Evolutionary conservation across 2,329 filamentous ascomycete genomes (phyloP).

Genomic region (Trichophyton mentagrophytes): DNA sequence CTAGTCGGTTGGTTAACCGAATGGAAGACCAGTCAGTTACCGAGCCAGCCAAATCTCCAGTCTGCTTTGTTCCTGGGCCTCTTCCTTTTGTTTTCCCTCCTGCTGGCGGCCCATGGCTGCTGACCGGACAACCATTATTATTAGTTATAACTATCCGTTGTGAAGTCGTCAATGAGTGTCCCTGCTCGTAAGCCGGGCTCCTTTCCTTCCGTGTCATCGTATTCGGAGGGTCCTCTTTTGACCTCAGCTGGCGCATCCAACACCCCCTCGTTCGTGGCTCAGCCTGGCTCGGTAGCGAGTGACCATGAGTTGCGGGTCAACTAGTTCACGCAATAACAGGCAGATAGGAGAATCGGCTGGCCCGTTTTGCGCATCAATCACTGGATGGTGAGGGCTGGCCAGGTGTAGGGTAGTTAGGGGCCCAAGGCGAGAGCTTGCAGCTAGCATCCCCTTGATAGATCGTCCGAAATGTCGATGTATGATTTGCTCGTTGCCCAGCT

Average conservation of each 20-base stretch:
- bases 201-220: not conserved
- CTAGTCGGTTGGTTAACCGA: too few species aligned
- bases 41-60: too few species aligned
- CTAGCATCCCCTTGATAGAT: not conserved
- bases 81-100: too few species aligned
- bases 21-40: too few species aligned
- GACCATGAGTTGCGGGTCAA: too few species aligned
- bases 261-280: not conserved
- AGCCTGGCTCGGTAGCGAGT: not conserved
- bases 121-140: too few species aligned
- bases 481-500: not conserved
- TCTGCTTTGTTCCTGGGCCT: too few species aligned
- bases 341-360: not conserved
- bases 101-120: too few species aligned
- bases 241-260: not conserved
- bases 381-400: not conserved
- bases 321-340: not conserved
- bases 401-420: too few species aligned
- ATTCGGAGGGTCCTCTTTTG: not conserved
- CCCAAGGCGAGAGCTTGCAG: too few species aligned
- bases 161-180: not conserved
- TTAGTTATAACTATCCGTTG: too few species aligned
- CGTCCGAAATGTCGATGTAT: not conserved
- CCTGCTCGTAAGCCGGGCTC: not conserved
- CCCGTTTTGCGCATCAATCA: not conserved